Conservation (phyloP, 306 rosid genomes). For the Trifolium dubium region DNA sequence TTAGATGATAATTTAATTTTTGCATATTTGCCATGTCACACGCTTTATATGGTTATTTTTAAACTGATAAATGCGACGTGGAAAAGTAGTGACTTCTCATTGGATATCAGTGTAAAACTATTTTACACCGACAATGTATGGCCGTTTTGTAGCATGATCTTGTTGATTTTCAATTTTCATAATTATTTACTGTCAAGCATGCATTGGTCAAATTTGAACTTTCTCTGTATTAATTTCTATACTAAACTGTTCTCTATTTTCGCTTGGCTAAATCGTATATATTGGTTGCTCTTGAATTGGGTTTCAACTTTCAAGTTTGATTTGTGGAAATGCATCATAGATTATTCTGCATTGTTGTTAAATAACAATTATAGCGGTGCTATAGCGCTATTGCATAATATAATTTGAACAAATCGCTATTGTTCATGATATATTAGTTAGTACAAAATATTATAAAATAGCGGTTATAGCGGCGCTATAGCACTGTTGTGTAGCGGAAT, state of each 20-base stretch:
- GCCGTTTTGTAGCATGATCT: neutral
- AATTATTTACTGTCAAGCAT: constrained; percentile 7
- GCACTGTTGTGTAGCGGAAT: neutral
- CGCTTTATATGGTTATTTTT: no score
- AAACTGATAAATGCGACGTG: no score
- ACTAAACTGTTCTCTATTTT: constrained; percentile 14
- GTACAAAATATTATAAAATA: neutral
- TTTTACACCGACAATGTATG: no score
- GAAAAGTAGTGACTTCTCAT: no score
- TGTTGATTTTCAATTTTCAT: constrained; percentile 29
- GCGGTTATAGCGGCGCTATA: neutral
- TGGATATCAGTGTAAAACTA: no score
- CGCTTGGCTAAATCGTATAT: constrained; percentile 2
- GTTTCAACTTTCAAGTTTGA: neutral
- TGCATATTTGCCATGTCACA: neutral
- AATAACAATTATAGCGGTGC: neutral
- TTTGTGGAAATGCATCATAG: neutral
- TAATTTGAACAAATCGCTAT: neutral
- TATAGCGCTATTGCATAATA: neutral
- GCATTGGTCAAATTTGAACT: constrained; percentile 16
- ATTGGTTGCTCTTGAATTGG: neutral
- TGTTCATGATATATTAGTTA: neutral
- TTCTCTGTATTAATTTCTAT: neutral
- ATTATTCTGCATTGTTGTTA: neutral
- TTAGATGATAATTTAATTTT: constrained; percentile 16